Evolutionary conservation across 805 yeast species (phyloP).

Genomic region (Barnettozyma siamensis): DNA sequence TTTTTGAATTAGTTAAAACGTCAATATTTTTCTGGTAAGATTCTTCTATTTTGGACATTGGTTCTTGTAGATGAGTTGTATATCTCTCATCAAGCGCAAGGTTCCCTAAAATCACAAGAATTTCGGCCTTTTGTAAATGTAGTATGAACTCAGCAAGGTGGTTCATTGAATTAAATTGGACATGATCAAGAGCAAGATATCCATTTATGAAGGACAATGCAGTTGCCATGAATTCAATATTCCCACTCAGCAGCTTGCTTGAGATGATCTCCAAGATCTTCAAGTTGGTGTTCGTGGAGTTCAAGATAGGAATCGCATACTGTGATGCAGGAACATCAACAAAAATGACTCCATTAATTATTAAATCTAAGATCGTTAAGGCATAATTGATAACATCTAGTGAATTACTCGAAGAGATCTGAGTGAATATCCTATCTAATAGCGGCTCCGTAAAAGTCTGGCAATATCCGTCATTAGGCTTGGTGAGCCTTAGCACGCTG

Average conservation of each 20-base stretch:
- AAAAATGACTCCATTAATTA: constrained; percentile 21
- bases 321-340: constrained; percentile 11
- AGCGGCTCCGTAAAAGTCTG: constrained; percentile 35
- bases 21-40: constrained; percentile 12
- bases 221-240: constrained; percentile 19
- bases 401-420: constrained; percentile 37
- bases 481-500: constrained; percentile 43
- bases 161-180: constrained; percentile 15
- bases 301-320: constrained; percentile 14
- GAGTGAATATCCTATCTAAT: constrained; percentile 36
- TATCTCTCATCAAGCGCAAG: constrained; percentile 31
- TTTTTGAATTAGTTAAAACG: constrained; percentile 11
- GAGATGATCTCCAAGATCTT: constrained; percentile 14
- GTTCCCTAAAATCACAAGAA: constrained; percentile 38
- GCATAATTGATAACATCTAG: constrained; percentile 34
- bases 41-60: constrained; percentile 8
- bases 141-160: constrained; percentile 38
- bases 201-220: constrained; percentile 19
- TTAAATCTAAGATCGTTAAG: constrained; percentile 29
- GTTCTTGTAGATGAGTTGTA: constrained; percentile 6
- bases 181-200: constrained; percentile 18
- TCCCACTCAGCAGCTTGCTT: constrained; percentile 17
- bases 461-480: constrained; percentile 31
- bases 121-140: constrained; percentile 41
- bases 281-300: constrained; percentile 16